Evolutionary conservation across 257 asterid genomes (phyloP).

Genomic region (Catharanthus roseus): DNA sequence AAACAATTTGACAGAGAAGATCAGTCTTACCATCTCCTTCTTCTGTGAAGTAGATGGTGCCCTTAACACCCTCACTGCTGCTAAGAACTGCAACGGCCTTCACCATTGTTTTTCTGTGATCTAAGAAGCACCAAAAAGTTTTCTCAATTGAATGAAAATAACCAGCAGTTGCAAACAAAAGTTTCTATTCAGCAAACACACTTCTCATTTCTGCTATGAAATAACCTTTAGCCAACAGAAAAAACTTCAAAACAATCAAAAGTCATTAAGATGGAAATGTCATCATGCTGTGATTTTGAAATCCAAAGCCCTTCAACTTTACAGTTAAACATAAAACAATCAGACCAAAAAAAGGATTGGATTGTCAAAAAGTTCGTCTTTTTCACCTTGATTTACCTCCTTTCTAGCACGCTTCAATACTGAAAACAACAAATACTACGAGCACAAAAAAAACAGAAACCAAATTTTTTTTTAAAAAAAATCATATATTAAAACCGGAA

Average conservation of each 20-base stretch:
- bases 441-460: neutral
- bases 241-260: neutral
- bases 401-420: neutral
- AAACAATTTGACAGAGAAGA: constrained; percentile 7
- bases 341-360: neutral
- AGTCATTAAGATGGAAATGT: no score
- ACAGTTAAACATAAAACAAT: neutral
- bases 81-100: constrained; percentile 87
- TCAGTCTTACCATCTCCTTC: constrained; percentile 70
- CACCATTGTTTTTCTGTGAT: constrained; percentile 72
- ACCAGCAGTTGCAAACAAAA: neutral
- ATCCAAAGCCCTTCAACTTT: neutral
- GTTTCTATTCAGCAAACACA: neutral
- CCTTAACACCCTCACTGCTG: constrained; percentile 88
- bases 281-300: no score
- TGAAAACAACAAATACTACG: neutral
- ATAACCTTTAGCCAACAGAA: neutral
- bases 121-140: constrained; percentile 24
- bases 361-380: neutral
- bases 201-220: neutral
- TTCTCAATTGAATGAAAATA: neutral
- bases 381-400: neutral
- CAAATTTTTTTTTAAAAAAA: neutral
- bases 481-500: neutral
- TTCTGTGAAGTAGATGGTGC: constrained; percentile 68